phyloP scores from a whole-genome alignment of 495 filamentous ascomycete genomes.

The Aspergillus steynii region DNA sequence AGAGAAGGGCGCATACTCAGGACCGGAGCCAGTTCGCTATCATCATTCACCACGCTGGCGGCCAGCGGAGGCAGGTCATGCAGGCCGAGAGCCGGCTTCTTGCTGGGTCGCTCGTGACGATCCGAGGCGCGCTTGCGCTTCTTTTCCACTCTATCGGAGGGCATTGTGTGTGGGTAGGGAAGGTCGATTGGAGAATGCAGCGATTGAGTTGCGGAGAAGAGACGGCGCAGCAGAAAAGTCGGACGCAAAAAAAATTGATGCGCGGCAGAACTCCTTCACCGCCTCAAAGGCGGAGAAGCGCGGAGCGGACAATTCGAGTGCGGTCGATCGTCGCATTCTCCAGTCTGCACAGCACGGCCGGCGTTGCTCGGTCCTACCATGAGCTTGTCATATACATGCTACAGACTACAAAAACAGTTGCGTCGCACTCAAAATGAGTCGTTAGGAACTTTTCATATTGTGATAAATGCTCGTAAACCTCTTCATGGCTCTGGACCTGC shows the following conservation, averaged over 20 bases:
- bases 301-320: background rate
- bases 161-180: constrained; percentile 38
- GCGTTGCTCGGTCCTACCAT: too few species aligned
- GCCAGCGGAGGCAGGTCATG: constrained; percentile 45
- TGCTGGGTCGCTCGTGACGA: constrained; percentile 55
- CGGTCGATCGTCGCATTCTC: background rate
- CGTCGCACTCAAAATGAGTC: background rate
- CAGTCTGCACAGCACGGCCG: too few species aligned
- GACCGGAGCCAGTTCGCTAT: constrained; percentile 62
- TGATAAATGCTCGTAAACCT: constrained; percentile 41
- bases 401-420: too few species aligned
- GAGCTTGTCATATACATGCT: too few species aligned
- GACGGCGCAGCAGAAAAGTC: background rate
- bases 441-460: constrained; percentile 27
- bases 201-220: background rate
- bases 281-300: constrained; percentile 20
- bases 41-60: constrained; percentile 59
- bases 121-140: constrained; percentile 72
- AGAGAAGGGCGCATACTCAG: constrained; percentile 51
- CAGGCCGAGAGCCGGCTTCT: constrained; percentile 59
- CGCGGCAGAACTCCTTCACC: constrained; percentile 10
- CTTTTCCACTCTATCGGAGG: constrained; percentile 56
- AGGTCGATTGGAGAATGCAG: background rate
- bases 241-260: constrained; percentile 20
- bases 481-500: constrained; percentile 37